A percentile compares a stretch with the other conserved stretches of the same genome.
These are phyloP conservation scores for Corylus heterophylla DNA, from an alignment of 306 rosid species.

Conservation along the genomic window DNA sequence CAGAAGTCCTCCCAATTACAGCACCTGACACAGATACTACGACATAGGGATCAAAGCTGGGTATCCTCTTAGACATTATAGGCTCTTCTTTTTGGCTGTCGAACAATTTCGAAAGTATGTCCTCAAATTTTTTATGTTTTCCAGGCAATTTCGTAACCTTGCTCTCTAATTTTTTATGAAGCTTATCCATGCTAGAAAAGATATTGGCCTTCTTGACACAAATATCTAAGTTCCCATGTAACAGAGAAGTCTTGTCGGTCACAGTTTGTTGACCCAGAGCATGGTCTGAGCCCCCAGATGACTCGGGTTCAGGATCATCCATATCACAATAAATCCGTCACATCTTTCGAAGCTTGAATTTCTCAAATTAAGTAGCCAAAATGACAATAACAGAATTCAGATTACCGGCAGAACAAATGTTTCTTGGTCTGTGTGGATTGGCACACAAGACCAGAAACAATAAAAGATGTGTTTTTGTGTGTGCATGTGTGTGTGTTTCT, in stretches of 20 bases:
- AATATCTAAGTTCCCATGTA: constrained; percentile 77
- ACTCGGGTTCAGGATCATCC: constrained; percentile 49
- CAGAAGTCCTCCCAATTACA: constrained; percentile 80
- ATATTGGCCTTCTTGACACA: constrained; percentile 55
- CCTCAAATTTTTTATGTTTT: constrained; percentile 38
- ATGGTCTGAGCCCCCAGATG: constrained; percentile 67
- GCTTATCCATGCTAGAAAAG: constrained; percentile 76
- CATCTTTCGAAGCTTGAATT: not conserved
- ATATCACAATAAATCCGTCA: constrained; percentile 12
- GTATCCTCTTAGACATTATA: constrained; percentile 21
- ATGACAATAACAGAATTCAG: too few relatives aligned
- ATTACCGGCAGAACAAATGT: too few relatives aligned
- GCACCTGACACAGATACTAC: constrained; percentile 60
- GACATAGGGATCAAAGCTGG: constrained; percentile 79
- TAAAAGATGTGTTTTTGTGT: too few relatives aligned
- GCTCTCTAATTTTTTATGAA: constrained; percentile 23
- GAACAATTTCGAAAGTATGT: constrained; percentile 41
- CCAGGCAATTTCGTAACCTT: too few relatives aligned
- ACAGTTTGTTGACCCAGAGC: constrained; percentile 52
- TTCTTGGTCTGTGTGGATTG: too few relatives aligned
- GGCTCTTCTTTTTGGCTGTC: constrained; percentile 36
- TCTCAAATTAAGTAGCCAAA: too few relatives aligned
- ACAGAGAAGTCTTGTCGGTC: constrained; percentile 48
- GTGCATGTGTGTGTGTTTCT: too few relatives aligned
- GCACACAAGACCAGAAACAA: too few relatives aligned